Conservation (phyloP, 331 rosid genomes). For the Pyrus hybrid region DNA sequence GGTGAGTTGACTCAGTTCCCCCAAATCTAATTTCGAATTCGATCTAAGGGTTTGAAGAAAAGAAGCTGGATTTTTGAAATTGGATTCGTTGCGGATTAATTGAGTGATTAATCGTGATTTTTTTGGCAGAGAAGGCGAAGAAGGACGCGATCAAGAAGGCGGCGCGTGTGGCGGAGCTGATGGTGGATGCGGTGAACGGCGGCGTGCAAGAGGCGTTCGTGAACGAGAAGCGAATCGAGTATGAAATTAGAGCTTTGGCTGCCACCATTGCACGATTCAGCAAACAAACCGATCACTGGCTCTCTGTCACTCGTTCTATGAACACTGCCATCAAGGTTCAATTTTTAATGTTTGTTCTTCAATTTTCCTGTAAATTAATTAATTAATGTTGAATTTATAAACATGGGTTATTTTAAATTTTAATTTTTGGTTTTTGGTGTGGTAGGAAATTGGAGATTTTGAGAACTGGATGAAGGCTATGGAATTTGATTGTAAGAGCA, state of each 20-base stretch:
- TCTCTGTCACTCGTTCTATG: constrained; percentile 34
- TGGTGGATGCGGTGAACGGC: constrained; percentile 70
- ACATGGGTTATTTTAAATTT: neutral
- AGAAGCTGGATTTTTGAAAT: neutral
- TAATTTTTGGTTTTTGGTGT: neutral
- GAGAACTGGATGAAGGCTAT: constrained; percentile 85
- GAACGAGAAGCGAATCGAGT: constrained; percentile 67
- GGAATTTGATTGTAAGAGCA: constrained; percentile 69
- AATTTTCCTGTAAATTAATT: neutral
- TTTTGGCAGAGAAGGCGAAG: constrained; percentile 50
- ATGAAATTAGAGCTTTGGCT: constrained; percentile 57
- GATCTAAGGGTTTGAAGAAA: neutral
- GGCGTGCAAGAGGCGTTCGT: constrained; percentile 68
- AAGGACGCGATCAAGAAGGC: constrained; percentile 60
- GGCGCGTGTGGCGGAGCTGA: constrained; percentile 43
- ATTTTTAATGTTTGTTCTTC: neutral
- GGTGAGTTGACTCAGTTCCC: constrained; percentile 14
- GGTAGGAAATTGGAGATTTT: constrained; percentile 70
- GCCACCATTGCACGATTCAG: constrained; percentile 46
- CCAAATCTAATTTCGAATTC: neutral
- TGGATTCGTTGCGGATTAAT: neutral
- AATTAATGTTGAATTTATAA: neutral
- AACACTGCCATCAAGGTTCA: constrained; percentile 69
- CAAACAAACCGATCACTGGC: constrained; percentile 86
- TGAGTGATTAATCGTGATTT: neutral